These are phyloP conservation scores for Aegilops speltoides DNA, from an alignment of 176 grass and related monocot species.

Conservation along the genomic window DNA sequence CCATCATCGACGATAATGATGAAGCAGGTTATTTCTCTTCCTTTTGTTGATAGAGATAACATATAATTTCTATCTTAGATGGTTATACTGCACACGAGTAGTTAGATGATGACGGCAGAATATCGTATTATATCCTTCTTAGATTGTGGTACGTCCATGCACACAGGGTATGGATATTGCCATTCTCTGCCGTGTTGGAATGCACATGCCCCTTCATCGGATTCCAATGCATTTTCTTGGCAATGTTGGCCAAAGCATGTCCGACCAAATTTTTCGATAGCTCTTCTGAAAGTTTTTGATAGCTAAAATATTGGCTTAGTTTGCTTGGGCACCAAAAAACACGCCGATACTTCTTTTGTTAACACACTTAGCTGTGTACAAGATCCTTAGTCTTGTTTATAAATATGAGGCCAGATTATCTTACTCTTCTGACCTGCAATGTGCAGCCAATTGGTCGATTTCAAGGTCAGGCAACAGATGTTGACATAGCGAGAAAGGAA, in stretches of 20 bases:
- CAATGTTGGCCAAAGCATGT: not conserved
- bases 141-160: not conserved
- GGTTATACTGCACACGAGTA: not conserved
- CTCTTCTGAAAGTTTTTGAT: too few species aligned
- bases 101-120: not conserved
- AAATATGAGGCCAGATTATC: not conserved
- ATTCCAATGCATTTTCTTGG: not conserved
- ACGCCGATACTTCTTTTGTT: constrained; percentile 3
- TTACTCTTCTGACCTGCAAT: constrained; percentile 46
- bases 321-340: not conserved
- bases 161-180: not conserved
- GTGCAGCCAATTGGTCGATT: constrained; percentile 86
- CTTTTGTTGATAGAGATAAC: constrained; percentile 24
- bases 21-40: constrained; percentile 68
- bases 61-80: constrained; percentile 17
- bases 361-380: not conserved
- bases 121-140: not conserved
- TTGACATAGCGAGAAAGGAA: constrained; percentile 89
- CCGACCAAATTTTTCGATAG: not conserved
- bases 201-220: not conserved
- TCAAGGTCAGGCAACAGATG: constrained; percentile 77
- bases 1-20: constrained; percentile 98
- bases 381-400: constrained; percentile 19
- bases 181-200: not conserved
- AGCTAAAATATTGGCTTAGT: not conserved